Evolutionary conservation across 2,329 filamentous ascomycete species (phyloP), one percentile per base, ranked within the genome.

Genomic region (Cladosporium velox): DNA sequence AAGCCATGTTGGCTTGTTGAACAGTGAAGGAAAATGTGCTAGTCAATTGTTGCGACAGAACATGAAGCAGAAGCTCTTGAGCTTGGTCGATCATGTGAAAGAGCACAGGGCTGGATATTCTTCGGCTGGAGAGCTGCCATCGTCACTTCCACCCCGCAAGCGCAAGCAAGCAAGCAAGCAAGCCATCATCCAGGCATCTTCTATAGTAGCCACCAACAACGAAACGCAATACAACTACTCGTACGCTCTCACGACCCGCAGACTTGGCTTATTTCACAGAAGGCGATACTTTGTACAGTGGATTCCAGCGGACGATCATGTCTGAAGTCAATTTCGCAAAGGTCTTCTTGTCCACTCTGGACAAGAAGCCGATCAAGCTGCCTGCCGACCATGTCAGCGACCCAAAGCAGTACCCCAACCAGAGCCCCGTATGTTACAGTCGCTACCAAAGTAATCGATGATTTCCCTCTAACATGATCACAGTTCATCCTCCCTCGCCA

Each of bases 371-470:
- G 8, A 79, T 88, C 73, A 96, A 93, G 83, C 86, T 98, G 69
- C 88, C 90, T n/a, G 84, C 91, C 70, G 92, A 98, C 78, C 91
- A 97, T 87, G 89, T 96, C 78, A 91, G 94, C 79, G 92, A 97
- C 76, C 88, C 92, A 59, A 89, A 88, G 73, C 87, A 85, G 71
- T 93, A 94, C 77, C 90, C 91, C 28, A 83, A 90, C 30, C 88
- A 91, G 68, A 85, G 88, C 70, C 90, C 93, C 18, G 94, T 97
- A 86, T 34, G 88, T 77, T 28, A 12, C 21, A 18, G 4, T 11
- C 4, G 21, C 12, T 26, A n/a, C n/a, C n/a, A n/a, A n/a, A n/a
- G n/a, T n/a, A n/a, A n/a, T n/a, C n/a, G n/a, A n/a, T n/a, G n/a
- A n/a, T n/a, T n/a, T n/a, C n/a, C n/a, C n/a, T n/a, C n/a, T n/a